Conservation (phyloP, 768 basidiomycete genomes). For the Piloderma croceum region DNA sequence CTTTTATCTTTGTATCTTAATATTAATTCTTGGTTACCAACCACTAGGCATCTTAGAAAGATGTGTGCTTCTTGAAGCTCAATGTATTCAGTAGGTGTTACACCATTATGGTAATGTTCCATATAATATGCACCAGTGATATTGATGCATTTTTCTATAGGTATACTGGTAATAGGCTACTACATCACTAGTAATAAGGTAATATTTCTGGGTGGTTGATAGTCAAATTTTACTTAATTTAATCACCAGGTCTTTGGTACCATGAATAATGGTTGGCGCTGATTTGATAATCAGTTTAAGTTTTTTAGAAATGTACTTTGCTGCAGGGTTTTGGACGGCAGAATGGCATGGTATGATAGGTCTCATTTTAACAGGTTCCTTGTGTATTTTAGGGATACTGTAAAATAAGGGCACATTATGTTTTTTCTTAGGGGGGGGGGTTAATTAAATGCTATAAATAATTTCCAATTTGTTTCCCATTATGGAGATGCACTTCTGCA, state of each 20-base stretch:
- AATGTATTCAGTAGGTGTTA: neutral
- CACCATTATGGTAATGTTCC: conserved; percentile 7
- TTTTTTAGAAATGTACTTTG: conserved; percentile 26
- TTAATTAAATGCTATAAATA: too few relatives aligned
- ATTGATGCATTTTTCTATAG: conserved; percentile 12
- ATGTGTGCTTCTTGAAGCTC: conserved; percentile 6
- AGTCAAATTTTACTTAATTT: conserved; percentile 24
- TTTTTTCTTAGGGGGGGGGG: too few relatives aligned
- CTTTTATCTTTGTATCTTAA: conserved; percentile 14
- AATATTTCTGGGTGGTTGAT: conserved; percentile 7
- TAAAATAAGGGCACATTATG: conserved; percentile 14
- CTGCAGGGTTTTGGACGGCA: too few relatives aligned
- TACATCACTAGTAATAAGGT: conserved; percentile 28
- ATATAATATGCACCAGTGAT: conserved; percentile 16
- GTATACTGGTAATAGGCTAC: too few relatives aligned
- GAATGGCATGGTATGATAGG: too few relatives aligned
- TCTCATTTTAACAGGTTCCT: conserved; percentile 23
- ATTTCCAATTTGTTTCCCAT: conserved; percentile 7
- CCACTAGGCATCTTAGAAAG: conserved; percentile 10
- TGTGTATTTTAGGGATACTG: conserved; percentile 32
- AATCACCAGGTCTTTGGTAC: conserved; percentile 28
- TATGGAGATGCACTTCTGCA: too few relatives aligned
- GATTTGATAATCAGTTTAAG: conserved; percentile 27
- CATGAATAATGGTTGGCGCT: too few relatives aligned
- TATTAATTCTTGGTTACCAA: conserved; percentile 20